Percentiles rank a stretch among this genome's conserved stretches.
These are phyloP conservation scores for Cercospora canescens DNA, from an alignment of 2,329 filamentous ascomycete genomes.

Conservation along the genomic window DNA sequence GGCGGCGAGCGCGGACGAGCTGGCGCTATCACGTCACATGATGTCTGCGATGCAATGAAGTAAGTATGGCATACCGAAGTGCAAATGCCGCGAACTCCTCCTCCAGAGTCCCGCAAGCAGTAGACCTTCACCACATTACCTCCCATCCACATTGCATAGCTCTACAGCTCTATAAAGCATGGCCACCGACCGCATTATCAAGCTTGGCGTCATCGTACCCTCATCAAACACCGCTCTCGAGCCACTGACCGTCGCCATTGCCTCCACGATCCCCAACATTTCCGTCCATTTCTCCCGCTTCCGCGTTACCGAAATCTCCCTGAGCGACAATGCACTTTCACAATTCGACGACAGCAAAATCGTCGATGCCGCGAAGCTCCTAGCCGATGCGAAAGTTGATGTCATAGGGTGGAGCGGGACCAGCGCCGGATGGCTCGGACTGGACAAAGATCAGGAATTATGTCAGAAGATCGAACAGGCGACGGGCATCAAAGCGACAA, in stretches of 20 bases:
- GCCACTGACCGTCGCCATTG: conserved; percentile 43
- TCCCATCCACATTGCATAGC: background rate
- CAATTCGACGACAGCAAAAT: conserved; percentile 37
- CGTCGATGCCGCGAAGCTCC: conserved; percentile 31
- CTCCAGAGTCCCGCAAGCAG: background rate
- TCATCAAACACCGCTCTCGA: conserved; percentile 49
- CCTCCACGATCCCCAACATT: conserved; percentile 36
- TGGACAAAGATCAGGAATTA: conserved; percentile 39
- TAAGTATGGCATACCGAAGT: background rate
- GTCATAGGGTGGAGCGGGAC: conserved; percentile 37
- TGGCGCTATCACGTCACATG: background rate
- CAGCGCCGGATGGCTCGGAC: conserved; percentile 27
- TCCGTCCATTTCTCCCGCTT: conserved; percentile 48
- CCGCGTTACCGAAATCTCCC: conserved; percentile 42
- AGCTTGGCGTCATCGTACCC: conserved; percentile 46
- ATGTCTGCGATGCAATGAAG: background rate
- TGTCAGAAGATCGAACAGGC: conserved; percentile 41
- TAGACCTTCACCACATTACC: background rate
- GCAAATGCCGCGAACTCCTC: background rate
- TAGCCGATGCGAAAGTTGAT: conserved; percentile 34
- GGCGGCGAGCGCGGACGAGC: background rate
- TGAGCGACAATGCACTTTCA: conserved; percentile 36
- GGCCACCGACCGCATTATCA: conserved; percentile 9
- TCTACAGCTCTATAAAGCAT: background rate
- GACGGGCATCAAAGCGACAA: conserved; percentile 43